phyloP scores from a whole-genome alignment of 2,329 filamentous ascomycete species.

The Emericellopsis cladophorae region DNA sequence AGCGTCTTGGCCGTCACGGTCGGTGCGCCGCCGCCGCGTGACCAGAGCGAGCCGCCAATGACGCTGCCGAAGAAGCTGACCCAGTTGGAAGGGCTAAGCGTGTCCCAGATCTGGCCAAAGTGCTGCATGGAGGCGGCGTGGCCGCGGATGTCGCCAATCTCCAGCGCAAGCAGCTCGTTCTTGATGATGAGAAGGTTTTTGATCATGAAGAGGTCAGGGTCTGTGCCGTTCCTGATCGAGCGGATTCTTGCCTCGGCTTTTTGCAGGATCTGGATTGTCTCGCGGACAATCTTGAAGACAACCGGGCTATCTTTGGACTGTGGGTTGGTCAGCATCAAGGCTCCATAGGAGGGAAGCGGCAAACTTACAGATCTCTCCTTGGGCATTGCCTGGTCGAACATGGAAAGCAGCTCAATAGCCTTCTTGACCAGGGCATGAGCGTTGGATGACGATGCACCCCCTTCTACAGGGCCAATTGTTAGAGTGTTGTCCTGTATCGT shows the following conservation, averaged over 20 bases:
- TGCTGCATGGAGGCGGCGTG: slow-evolving; percentile 40
- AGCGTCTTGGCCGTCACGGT: slow-evolving; percentile 24
- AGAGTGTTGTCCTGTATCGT: slow-evolving; percentile 31
- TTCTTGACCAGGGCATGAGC: slow-evolving; percentile 45
- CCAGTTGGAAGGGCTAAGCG: slow-evolving; percentile 43
- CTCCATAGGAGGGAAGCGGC: neutral
- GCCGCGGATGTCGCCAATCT: slow-evolving; percentile 62
- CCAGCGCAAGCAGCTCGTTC: slow-evolving; percentile 89
- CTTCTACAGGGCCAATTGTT: slow-evolving; percentile 34
- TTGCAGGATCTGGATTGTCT: slow-evolving; percentile 74
- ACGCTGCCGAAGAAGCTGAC: slow-evolving; percentile 46
- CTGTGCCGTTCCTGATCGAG: slow-evolving; percentile 44
- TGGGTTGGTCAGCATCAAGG: slow-evolving; percentile 5
- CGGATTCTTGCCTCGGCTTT: slow-evolving; percentile 62
- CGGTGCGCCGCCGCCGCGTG: slow-evolving; percentile 13
- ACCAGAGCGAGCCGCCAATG: slow-evolving; percentile 42
- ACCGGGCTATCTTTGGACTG: slow-evolving; percentile 36
- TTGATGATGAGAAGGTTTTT: slow-evolving; percentile 92
- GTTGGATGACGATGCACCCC: slow-evolving; percentile 39
- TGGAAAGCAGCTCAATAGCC: slow-evolving; percentile 43
- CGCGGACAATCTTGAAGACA: slow-evolving; percentile 66
- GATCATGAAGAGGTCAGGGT: slow-evolving; percentile 84
- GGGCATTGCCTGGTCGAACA: slow-evolving; percentile 54
- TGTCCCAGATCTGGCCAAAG: slow-evolving; percentile 53
- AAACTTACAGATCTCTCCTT: slow-evolving; percentile 47